Evolutionary conservation across 78 protist species (phyloP).

Genomic region (Isochrysis galbana): DNA sequence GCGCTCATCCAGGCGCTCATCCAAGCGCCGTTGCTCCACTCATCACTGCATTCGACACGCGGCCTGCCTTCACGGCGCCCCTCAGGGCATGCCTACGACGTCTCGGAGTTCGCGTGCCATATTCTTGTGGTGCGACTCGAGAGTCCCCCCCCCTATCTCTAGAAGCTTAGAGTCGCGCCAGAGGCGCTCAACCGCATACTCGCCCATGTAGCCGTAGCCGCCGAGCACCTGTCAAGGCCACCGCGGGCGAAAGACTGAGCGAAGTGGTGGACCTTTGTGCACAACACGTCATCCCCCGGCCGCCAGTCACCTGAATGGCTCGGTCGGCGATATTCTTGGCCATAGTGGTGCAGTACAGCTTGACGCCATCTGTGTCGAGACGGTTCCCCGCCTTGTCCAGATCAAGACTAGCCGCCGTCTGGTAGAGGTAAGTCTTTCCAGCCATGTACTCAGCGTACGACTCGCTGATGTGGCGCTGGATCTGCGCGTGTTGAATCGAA

Average conservation of each 20-base stretch:
- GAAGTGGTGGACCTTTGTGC: too few species aligned
- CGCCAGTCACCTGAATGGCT: slow-evolving; percentile 50
- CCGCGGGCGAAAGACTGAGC: too few species aligned
- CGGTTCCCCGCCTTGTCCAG: slow-evolving; percentile 10
- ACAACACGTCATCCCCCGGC: too few species aligned
- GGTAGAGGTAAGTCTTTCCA: slow-evolving; percentile 22
- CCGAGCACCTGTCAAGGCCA: slow-evolving; percentile 37
- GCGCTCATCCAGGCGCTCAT: too few species aligned
- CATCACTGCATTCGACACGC: too few species aligned
- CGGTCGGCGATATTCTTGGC: slow-evolving; percentile 48
- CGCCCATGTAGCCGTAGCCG: slow-evolving; percentile 65
- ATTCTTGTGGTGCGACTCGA: slow-evolving; percentile 55
- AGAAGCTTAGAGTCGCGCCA: slow-evolving; percentile 61
- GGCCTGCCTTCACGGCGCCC: too few species aligned
- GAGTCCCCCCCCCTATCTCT: slow-evolving; percentile 65
- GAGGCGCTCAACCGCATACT: slow-evolving; percentile 59
- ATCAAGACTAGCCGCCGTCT: not conserved
- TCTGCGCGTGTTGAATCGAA: too few species aligned
- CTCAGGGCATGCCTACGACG: too few species aligned
- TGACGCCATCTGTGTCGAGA: slow-evolving; percentile 46
- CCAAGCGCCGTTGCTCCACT: too few species aligned
- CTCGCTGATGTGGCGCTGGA: slow-evolving; percentile 37
- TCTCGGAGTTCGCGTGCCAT: slow-evolving; percentile 17
- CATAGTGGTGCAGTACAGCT: slow-evolving; percentile 39
- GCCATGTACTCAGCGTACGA: slow-evolving; percentile 35